phyloP scores from a whole-genome alignment of 257 asterid species.

The Nicotiana sylvestris region DNA sequence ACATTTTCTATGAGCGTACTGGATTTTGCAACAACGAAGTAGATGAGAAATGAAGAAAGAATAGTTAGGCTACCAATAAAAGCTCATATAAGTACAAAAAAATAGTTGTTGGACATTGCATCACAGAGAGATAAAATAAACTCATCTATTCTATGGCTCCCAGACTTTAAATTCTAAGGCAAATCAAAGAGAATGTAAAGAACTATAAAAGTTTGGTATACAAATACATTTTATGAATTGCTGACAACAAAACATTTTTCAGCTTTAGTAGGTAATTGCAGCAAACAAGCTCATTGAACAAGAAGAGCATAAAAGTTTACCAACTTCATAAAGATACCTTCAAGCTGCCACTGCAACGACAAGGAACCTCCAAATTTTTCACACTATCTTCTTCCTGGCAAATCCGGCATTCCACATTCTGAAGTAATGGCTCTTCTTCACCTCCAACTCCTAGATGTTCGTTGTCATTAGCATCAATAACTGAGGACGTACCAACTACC shows the following conservation, averaged over 20 bases:
- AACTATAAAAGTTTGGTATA: background rate
- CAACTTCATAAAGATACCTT: slow-evolving; percentile 30
- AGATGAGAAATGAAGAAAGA: background rate
- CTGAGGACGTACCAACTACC: slow-evolving; percentile 19
- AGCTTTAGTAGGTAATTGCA: background rate
- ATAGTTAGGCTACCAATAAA: background rate
- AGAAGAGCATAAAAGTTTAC: background rate
- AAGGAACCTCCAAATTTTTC: slow-evolving; percentile 39
- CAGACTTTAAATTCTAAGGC: background rate
- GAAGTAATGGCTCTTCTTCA: slow-evolving; percentile 38
- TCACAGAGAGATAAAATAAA: background rate
- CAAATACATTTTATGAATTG: background rate
- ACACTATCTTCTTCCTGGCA: slow-evolving; percentile 47
- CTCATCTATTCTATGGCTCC: background rate
- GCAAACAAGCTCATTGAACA: background rate
- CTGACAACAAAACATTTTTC: background rate
- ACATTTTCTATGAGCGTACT: slow-evolving; percentile 49
- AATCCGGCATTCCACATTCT: slow-evolving; percentile 44
- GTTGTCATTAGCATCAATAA: slow-evolving; percentile 20
- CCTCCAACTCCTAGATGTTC: slow-evolving; percentile 17
- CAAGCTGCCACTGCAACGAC: slow-evolving; percentile 47
- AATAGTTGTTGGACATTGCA: background rate
- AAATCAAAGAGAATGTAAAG: background rate
- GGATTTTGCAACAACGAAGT: background rate
- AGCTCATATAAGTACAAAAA: background rate